Conservation (phyloP, 208 protist species). For the Spongospora subterranea region DNA sequence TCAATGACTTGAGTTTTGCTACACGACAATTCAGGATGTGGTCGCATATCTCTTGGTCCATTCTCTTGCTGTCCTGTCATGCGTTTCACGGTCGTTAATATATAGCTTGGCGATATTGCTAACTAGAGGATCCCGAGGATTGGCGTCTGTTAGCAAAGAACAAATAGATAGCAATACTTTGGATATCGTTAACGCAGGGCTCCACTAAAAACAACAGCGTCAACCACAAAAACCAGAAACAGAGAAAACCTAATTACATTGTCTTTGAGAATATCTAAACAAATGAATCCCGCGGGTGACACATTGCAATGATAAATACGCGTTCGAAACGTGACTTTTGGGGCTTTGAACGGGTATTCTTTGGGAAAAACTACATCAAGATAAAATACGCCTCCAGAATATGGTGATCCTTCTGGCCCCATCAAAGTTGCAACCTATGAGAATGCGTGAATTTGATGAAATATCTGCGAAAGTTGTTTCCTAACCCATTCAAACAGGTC, state of each 20-base stretch:
- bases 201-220: slow-evolving; percentile 28
- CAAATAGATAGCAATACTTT: slow-evolving; percentile 99
- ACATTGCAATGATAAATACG: slow-evolving; percentile 91
- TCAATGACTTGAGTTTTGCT: too few species aligned
- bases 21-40: slow-evolving; percentile 20
- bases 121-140: slow-evolving; percentile 90
- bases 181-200: slow-evolving; percentile 95
- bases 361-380: slow-evolving; percentile 97
- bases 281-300: slow-evolving; percentile 94
- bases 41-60: slow-evolving; percentile 82
- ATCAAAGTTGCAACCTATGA: slow-evolving; percentile 52
- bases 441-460: not conserved
- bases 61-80: slow-evolving; percentile 85
- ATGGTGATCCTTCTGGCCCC: slow-evolving; percentile 82
- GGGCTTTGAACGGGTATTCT: slow-evolving; percentile 95
- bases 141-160: slow-evolving; percentile 98
- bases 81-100: slow-evolving; percentile 65
- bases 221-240: not conserved
- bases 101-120: slow-evolving; percentile 68
- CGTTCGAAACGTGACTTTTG: slow-evolving; percentile 83
- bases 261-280: slow-evolving; percentile 97
- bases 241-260: slow-evolving; percentile 69
- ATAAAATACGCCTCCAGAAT: slow-evolving; percentile 95
- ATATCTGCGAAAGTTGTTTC: not conserved
- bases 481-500: slow-evolving; percentile 75